These are phyloP conservation scores for Lagenidium sp. DNA, from an alignment of 352 stramenopile species.

Conservation along the genomic window DNA sequence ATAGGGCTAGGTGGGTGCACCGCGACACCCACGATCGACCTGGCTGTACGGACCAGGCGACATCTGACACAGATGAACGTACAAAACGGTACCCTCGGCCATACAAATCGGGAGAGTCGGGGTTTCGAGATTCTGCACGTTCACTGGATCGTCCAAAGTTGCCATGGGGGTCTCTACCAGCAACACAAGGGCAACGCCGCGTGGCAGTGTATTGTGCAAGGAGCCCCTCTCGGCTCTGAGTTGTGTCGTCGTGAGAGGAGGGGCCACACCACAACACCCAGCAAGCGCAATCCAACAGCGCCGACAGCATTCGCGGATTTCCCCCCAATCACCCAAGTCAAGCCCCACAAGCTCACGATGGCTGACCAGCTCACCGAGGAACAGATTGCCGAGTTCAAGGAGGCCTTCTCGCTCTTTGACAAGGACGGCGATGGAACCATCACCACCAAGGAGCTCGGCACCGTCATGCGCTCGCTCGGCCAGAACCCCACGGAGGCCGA, in stretches of 20 bases:
- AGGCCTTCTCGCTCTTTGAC: constrained; percentile 99
- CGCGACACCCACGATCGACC: not conserved
- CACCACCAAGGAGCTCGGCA: constrained; percentile 98
- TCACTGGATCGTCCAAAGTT: constrained; percentile 18
- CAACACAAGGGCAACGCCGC: too few relatives aligned
- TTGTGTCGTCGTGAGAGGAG: too few relatives aligned
- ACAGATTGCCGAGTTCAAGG: constrained; percentile 99
- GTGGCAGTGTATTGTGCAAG: too few relatives aligned
- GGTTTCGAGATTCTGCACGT: constrained; percentile 6
- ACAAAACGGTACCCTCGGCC: constrained; percentile 21
- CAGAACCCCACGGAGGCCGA: constrained; percentile 98
- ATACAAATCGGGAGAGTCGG: constrained; percentile 25
- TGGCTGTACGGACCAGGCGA: constrained; percentile 14
- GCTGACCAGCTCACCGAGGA: constrained; percentile 88
- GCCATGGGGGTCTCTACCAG: too few relatives aligned
- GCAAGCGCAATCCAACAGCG: too few relatives aligned
- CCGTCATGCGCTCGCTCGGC: constrained; percentile 97
- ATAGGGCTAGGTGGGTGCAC: too few relatives aligned
- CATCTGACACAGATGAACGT: not conserved
- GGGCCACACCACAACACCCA: too few relatives aligned
- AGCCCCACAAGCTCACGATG: too few relatives aligned
- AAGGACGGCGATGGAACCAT: constrained; percentile 99
- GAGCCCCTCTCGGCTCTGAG: too few relatives aligned
- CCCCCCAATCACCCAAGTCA: constrained; percentile 24
- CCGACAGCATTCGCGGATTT: constrained; percentile 65